Conservation (phyloP, 75 land plant species). For the Pinus taeda region DNA sequence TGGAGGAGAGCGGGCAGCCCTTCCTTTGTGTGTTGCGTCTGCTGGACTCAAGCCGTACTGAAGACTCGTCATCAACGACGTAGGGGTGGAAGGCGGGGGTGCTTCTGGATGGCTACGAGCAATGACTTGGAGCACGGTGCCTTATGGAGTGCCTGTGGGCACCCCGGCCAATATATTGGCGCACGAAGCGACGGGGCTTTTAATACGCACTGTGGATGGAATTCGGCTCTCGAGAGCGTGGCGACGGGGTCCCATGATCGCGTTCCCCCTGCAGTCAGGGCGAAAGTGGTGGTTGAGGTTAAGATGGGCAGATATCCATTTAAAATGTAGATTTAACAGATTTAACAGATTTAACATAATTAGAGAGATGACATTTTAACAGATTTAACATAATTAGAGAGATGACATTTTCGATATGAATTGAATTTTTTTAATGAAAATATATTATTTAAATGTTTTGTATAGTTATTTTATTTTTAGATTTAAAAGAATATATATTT, state of each 20-base stretch:
- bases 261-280: constrained; percentile 27
- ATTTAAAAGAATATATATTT: no score
- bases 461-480: no score
- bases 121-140: no score
- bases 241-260: constrained; percentile 40
- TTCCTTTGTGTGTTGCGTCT: neutral
- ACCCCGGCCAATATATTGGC: constrained; percentile 33
- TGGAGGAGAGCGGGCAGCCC: neutral
- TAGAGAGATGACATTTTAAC: no score
- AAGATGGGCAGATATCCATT: no score
- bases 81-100: constrained; percentile 32
- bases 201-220: constrained; percentile 64
- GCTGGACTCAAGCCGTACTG: constrained; percentile 32
- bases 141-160: constrained; percentile 14
- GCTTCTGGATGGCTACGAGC: constrained; percentile 1
- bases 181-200: constrained; percentile 35
- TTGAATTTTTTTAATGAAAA: no score
- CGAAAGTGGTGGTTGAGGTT: constrained; percentile 2
- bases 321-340: no score
- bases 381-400: no score
- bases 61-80: constrained; percentile 27
- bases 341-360: no score
- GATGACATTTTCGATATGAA: no score
- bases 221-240: constrained; percentile 37
- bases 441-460: no score